Conservation (phyloP, 129 eudicot genomes). For the Smallanthus sonchifolius region DNA sequence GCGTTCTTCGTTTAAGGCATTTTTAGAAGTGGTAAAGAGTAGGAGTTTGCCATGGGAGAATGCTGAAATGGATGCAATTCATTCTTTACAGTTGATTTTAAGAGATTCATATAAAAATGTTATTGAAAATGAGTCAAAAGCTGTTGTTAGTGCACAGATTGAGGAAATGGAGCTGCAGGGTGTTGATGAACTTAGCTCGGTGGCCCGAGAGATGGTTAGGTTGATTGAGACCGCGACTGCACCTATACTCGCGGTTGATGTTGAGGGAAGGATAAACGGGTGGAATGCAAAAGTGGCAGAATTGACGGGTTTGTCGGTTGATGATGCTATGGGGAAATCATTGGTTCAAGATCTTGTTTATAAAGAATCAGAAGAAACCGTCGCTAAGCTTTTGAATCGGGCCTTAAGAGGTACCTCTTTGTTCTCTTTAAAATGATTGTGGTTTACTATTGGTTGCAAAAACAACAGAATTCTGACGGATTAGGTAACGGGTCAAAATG, state of each 20-base stretch:
- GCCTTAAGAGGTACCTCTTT: slow-evolving; percentile 67
- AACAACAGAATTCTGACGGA: too few species aligned
- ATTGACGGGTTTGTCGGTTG: slow-evolving; percentile 69
- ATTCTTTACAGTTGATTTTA: slow-evolving; percentile 79
- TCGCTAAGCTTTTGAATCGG: slow-evolving; percentile 51
- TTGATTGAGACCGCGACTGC: slow-evolving; percentile 93
- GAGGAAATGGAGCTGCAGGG: slow-evolving; percentile 50
- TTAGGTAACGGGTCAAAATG: too few species aligned
- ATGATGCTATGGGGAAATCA: slow-evolving; percentile 81
- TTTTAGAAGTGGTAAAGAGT: slow-evolving; percentile 82
- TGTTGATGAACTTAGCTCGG: slow-evolving; percentile 68
- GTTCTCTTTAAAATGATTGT: too few species aligned
- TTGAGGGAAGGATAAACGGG: slow-evolving; percentile 72
- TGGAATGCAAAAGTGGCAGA: slow-evolving; percentile 92
- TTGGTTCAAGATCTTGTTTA: slow-evolving; percentile 65
- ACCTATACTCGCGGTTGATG: slow-evolving; percentile 84
- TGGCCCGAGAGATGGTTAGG: slow-evolving; percentile 81
- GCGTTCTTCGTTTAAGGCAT: slow-evolving; percentile 83
- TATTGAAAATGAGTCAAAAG: slow-evolving; percentile 49
- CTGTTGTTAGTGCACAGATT: slow-evolving; percentile 36
- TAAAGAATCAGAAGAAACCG: slow-evolving; percentile 69
- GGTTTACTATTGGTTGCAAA: too few species aligned
- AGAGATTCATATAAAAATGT: slow-evolving; percentile 58
- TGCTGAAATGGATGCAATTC: slow-evolving; percentile 94
- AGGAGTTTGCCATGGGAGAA: slow-evolving; percentile 85